Evolutionary conservation across 2,329 filamentous ascomycete species (phyloP).

Genomic region (Paraphoma sp.): DNA sequence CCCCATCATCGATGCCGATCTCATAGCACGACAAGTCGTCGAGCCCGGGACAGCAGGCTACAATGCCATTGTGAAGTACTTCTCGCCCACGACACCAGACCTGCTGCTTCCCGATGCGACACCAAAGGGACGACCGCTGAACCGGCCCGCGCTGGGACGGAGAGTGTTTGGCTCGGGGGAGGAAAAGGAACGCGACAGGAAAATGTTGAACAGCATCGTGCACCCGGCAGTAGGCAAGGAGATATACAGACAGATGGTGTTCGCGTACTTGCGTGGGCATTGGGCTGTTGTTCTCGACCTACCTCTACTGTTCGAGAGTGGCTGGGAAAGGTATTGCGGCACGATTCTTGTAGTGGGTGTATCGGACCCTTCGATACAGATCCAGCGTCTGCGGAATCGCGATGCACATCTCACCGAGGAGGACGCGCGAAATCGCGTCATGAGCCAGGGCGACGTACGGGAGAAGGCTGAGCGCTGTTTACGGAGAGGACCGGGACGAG

Average conservation of each 20-base stretch:
- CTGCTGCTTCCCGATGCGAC: conserved; percentile 69
- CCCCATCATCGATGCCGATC: conserved; percentile 91
- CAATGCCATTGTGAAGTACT: conserved; percentile 79
- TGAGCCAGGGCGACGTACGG: conserved; percentile 84
- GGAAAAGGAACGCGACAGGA: conserved; percentile 73
- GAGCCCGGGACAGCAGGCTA: conserved; percentile 90
- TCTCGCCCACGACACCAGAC: conserved; percentile 82
- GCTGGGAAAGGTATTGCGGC: conserved; percentile 84
- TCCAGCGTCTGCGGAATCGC: conserved; percentile 75
- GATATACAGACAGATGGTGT: conserved; percentile 78
- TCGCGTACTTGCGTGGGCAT: conserved; percentile 73
- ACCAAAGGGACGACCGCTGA: conserved; percentile 75
- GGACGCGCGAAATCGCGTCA: conserved; percentile 85
- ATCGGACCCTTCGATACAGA: conserved; percentile 79
- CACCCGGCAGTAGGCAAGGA: conserved; percentile 87
- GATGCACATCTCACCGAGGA: conserved; percentile 81
- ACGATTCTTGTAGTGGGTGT: conserved; percentile 88
- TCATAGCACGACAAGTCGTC: conserved; percentile 90
- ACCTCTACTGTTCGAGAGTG: conserved; percentile 87
- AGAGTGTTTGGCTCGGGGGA: conserved; percentile 84
- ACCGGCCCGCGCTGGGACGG: conserved; percentile 82
- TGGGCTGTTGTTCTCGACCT: conserved; percentile 95
- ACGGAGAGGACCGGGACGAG: conserved; percentile 66
- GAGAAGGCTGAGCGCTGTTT: conserved; percentile 81
- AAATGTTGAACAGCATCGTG: conserved; percentile 84